Base-by-base conservation (phyloP, 1,139 yeast species). In the Debaryomyces sp. region DNA sequence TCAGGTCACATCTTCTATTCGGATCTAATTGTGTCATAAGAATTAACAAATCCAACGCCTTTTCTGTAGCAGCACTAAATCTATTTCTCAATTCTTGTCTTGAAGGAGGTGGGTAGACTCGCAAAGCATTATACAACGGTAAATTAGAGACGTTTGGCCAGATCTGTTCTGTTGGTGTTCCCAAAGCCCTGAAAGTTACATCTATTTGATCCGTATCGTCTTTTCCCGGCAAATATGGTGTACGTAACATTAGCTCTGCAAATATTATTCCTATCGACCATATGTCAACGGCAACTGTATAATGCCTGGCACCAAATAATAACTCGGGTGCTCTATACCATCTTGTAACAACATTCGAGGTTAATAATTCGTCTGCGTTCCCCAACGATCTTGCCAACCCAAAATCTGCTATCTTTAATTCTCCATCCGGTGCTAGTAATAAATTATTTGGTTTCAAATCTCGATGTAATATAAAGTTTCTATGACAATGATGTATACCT, bases 301-400 rank as follows among this genome's bases (percentile, higher is more conserved):
- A 94, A 63, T 90, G 96, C 47, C 84, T 80, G 1, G 97, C 92
- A 0, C 97, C 97, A 63, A 92, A 86, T 36, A 94, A 70, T 44
- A 94, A 73, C 60, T 94, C 99, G 0, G 99, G 99, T 0, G 98
- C 96, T 48, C 98, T 73, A 68, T 94, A 94, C 99, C 99, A 94
- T 52, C 98, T 73, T 2, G 99, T 94, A 2, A 94, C 99, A 8
- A 94, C 99, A 55, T 92, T 92, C 0, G 96, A 88, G 0, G 98
- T 89, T 63, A 94, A 73, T 50, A 83, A 87, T 56, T 89, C 94
- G 48, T 87, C 87, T 2, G 91, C 87, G 36, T 84, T 80, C 2
- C 95, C 94, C 53, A 89, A 71, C 1, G 92, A 81, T 50, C 99
- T 71, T 0, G 98, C 98, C 46, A 94, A 77, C 58, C 99, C 99